Conservation (phyloP, 495 filamentous ascomycete species). For the Hypoxylon perforatum region DNA sequence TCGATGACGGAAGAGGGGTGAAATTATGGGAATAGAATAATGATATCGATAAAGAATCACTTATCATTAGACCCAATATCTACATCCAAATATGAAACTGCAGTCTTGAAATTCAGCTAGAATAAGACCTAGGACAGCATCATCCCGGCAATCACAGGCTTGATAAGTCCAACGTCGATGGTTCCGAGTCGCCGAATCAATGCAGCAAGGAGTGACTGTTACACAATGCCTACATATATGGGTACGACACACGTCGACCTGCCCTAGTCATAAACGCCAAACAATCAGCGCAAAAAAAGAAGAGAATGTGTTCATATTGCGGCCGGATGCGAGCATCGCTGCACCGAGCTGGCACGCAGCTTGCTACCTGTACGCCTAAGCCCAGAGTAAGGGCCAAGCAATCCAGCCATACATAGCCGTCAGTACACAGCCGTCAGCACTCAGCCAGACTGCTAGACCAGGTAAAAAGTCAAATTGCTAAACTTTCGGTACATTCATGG, state of each 20-base stretch:
- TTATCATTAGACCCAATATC: slow-evolving; percentile 15
- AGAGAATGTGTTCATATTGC: neutral
- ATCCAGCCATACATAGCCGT: too few relatives aligned
- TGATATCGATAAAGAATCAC: slow-evolving; percentile 1
- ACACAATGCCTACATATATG: slow-evolving; percentile 40
- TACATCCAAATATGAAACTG: slow-evolving; percentile 34
- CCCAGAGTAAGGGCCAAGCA: too few relatives aligned
- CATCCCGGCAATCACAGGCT: slow-evolving; percentile 27
- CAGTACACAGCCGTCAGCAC: too few relatives aligned
- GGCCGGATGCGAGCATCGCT: slow-evolving; percentile 22
- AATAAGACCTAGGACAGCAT: slow-evolving; percentile 24
- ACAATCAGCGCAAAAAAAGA: slow-evolving; percentile 18
- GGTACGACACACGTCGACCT: slow-evolving; percentile 30
- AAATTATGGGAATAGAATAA: neutral
- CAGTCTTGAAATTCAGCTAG: slow-evolving; percentile 27
- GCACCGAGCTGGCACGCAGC: too few relatives aligned
- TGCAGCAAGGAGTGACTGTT: slow-evolving; percentile 28
- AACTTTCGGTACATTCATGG: too few relatives aligned
- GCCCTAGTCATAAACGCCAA: slow-evolving; percentile 19
- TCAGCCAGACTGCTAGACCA: too few relatives aligned
- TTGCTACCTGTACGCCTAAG: too few relatives aligned
- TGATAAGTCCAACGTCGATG: slow-evolving; percentile 14
- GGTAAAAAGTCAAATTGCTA: too few relatives aligned
- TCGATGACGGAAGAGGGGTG: neutral
- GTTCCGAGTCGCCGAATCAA: slow-evolving; percentile 40